Conservation (phyloP, 2,329 filamentous ascomycete species). For the Penicillium glabrum region DNA sequence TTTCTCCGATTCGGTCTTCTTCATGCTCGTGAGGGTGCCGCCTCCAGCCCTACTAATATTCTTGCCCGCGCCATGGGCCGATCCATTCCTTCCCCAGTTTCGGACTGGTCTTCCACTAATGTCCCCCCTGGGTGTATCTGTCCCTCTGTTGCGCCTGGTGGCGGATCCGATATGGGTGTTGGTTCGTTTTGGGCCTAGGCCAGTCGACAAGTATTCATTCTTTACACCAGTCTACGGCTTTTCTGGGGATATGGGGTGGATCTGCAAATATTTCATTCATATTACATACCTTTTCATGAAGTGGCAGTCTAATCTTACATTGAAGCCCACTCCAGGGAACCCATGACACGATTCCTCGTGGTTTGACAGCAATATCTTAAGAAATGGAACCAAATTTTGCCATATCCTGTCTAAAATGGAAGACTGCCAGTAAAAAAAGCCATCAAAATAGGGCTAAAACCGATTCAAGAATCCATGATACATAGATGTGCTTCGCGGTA, state of each 20-base stretch:
- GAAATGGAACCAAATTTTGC: not conserved
- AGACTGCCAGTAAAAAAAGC: not conserved
- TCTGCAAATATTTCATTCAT: not conserved
- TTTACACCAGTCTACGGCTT: not conserved
- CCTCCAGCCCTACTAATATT: slow-evolving; percentile 11
- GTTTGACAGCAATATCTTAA: not conserved
- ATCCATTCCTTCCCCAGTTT: slow-evolving; percentile 13
- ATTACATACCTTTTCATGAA: not conserved
- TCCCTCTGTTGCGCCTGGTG: slow-evolving; percentile 15
- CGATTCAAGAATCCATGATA: not conserved
- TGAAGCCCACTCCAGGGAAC: not conserved
- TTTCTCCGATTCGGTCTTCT: slow-evolving; percentile 80
- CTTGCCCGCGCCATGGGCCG: slow-evolving; percentile 21
- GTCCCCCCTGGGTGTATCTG: slow-evolving; percentile 23
- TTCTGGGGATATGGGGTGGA: not conserved
- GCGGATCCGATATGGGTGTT: slow-evolving; percentile 9
- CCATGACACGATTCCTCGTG: not conserved
- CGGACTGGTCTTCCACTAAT: slow-evolving; percentile 15
- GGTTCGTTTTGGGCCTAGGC: slow-evolving; percentile 10
- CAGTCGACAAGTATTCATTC: not conserved
- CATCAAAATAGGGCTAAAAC: not conserved
- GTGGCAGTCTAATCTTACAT: not conserved
- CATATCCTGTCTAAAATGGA: not conserved
- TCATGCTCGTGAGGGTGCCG: slow-evolving; percentile 28
- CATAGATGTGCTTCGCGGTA: not conserved